Evolutionary conservation across 176 grass and related monocot species (phyloP), one percentile per base, ranked within the genome.

Genomic region (Oryza glumipatula): DNA sequence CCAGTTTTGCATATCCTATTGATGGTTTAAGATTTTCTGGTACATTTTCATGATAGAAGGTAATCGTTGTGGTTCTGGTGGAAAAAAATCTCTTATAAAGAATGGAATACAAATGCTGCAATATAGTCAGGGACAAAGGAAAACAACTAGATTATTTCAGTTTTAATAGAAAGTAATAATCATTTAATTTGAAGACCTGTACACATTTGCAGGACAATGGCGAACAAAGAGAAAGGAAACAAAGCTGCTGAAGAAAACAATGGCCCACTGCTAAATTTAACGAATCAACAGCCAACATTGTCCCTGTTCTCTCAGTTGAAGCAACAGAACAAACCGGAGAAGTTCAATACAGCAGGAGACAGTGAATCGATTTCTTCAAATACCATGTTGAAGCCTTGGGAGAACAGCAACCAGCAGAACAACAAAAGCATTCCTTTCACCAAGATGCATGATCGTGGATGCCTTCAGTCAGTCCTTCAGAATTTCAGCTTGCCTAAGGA

Each of bases 401-500:
- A 76, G 48, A 90, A 66, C 77, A 86, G 78, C 65, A 92, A 86
- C 85, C 82, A 68, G 72, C 68, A 84, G 81, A 87, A 65, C 76
- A 84, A 82, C 21, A 89, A 76, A 68, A 80, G 79, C 30, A 52
- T 85, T 82, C 70, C 86, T 67, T 83, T 48, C 74, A 72, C 44
- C 4, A 48, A 76, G 24, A 73, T 46, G 58, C 82, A 79, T 41
- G 84, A 89, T 70, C 79, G 64, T 56, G 90, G 90, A 3, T 88
- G 78, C 19, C 87, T 92, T 35, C 87, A 89, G 16, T 92, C 82
- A 45, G 84, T 88, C 65, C 90, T 95, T 82, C 85, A 90, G 77
- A 86, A 88, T 88, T 95, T 95, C 82, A 88, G 85, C 45, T 44
- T 84, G 76, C 71, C 86, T 65, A 87, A 84, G 54, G 80, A 80